These are phyloP conservation scores for Neofusicoccum laricinum DNA, from an alignment of 2,329 filamentous ascomycete genomes.

Conservation along the genomic window DNA sequence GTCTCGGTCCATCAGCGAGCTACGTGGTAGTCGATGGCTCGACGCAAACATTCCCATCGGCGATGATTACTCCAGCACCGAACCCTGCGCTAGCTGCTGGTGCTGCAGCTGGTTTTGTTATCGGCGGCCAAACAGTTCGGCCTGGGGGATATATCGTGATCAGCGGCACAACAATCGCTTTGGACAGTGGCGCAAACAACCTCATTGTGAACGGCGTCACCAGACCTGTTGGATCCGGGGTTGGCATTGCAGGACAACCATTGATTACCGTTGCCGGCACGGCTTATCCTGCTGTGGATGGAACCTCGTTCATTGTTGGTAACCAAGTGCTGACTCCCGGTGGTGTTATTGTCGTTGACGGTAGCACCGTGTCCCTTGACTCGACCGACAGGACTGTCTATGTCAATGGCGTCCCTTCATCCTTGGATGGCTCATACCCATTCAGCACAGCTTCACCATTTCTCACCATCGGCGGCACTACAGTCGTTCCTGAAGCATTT, in stretches of 20 bases:
- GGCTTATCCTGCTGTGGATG: constrained; percentile 8
- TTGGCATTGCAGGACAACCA: background rate
- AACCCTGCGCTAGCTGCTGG: constrained; percentile 24
- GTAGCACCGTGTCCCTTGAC: constrained; percentile 18
- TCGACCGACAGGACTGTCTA: constrained; percentile 16
- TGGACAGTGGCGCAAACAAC: constrained; percentile 21
- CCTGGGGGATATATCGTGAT: constrained; percentile 25
- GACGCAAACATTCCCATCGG: constrained; percentile 30
- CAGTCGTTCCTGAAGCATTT: background rate
- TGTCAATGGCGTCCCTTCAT: constrained; percentile 19
- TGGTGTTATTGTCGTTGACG: constrained; percentile 19
- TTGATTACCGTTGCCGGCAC: constrained; percentile 20
- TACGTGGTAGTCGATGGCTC: constrained; percentile 40
- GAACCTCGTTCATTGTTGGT: constrained; percentile 12
- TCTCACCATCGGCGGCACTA: constrained; percentile 21
- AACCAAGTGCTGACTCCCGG: constrained; percentile 30
- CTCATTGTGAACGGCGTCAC: constrained; percentile 27
- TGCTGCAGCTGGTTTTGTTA: constrained; percentile 20
- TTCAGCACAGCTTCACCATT: constrained; percentile 20
- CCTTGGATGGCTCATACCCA: background rate
- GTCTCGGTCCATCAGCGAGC: constrained; percentile 38
- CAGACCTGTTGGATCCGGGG: constrained; percentile 14
- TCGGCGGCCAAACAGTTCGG: constrained; percentile 21
- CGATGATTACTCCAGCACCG: constrained; percentile 20
- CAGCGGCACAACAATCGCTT: constrained; percentile 23